Evolutionary conservation across 768 basidiomycete species (phyloP), one percentile per base, ranked within the genome.

Genomic region (Rhodocollybia butyracea): DNA sequence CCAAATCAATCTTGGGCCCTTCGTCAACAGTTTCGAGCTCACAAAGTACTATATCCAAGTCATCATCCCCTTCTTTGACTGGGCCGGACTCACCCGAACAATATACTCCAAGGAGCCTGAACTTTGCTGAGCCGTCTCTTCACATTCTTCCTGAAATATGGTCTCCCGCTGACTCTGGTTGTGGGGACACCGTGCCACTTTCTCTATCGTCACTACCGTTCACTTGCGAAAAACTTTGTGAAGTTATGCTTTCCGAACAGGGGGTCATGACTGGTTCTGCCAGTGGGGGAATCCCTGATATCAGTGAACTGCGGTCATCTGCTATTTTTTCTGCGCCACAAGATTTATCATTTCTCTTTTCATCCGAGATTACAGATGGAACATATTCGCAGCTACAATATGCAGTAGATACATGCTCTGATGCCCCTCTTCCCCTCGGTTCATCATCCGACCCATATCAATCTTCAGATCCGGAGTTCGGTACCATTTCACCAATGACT

Each of bases 211-310:
- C 32, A 26, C 4, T 34, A 6, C 8, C 22, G 3, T 3, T 50
- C 48, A 50, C 48, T 19, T 50, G 38, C n/a, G 48, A 50, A 13
- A 34, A 50, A 22, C 48, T 50, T 36, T 36, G 48, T 21, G 13
- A 15, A 13, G 48, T 22, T 2, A 36, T 50, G 48, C 7, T 22
- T 10, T 24, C 48, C 12, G 34, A 31, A 22, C 24, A 31, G 8
- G 34, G 32, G 24, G 26, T 31, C 24, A 12, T 38, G 11, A 36
- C 21, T n/a, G 43, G n/a, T 13, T 13, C 19, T n/a, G n/a, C n/a
- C n/a, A n/a, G n/a, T n/a, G 21, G 26, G 30, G 24, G 43, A 6
- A 13, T 45, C n/a, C 21, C 43, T 17, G 15, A 45, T 29, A 27
- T 27, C n/a, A 22, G 21, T n/a, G 27, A 27, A 6, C 27, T 19